Evolutionary conservation across 2,329 filamentous ascomycete species (phyloP), one percentile per base, ranked within the genome.

Genomic region (Talaromyces sp.): DNA sequence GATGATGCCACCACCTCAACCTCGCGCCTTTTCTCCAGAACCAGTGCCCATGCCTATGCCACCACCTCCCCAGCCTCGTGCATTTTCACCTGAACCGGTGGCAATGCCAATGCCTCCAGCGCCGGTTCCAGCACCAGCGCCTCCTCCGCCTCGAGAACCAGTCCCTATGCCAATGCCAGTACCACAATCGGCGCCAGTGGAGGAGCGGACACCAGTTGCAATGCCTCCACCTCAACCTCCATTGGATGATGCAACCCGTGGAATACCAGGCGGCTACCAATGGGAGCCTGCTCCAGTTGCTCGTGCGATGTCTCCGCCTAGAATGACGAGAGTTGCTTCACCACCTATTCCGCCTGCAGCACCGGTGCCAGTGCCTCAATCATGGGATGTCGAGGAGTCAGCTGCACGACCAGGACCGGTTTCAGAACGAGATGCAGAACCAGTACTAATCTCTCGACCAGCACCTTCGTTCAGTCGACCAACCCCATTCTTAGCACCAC

Each of bases 381-480:
- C 43, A 10, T 24, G 31, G 14, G 43, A 45, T 14, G 16, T 35
- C 24, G 60, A 35, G 13, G 60, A 41, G 9, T 41, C 43, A 8
- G 31, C 33, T 37, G 1, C 3, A 2, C 3, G 52, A 43, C 35
- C 2, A 9, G 39, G 33, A 14, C 19, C 11, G 10, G 27, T 14
- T 8, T 3, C 39, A 33, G 37, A 37, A 14, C 7, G 39, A 13
- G 3, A 37, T 27, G 24, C 37, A 45, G 35, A 31, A 22, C 14
- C 35, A 10, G 33, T 24, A 10, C n/a, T 22, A 35, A 27, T 22
- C n/a, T 1, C 45, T 3, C 43, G 48, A 24, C 39, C 48, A 22
- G 27, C 50, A 47, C 61, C 61, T 1, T 63, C 61, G 0, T 63
- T 63, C 60, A 60, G 45, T 35, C 41, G 43, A 14, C 64, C 33